These are phyloP conservation scores for Backusella circina DNA, from an alignment of 192 early-diverging fungal species.

Conservation along the genomic window DNA sequence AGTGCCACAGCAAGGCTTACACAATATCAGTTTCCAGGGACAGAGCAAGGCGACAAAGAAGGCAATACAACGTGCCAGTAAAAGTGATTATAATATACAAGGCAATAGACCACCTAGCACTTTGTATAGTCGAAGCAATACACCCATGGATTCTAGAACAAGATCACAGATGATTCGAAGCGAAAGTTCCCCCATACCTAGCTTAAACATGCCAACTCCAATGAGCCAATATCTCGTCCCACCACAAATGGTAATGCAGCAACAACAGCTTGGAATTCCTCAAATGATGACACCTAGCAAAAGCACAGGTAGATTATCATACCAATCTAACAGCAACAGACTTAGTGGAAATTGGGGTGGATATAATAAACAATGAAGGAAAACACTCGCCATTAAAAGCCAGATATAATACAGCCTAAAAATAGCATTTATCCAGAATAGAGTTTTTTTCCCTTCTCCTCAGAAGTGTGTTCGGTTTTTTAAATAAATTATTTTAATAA, in stretches of 20 bases:
- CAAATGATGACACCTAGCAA: neutral
- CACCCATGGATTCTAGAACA: neutral
- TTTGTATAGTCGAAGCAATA: neutral
- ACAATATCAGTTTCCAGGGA: slow-evolving; percentile 31
- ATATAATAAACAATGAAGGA: neutral
- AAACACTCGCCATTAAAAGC: neutral
- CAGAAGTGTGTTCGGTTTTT: slow-evolving; percentile 21
- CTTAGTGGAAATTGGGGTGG: neutral
- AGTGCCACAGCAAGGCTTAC: slow-evolving; percentile 17
- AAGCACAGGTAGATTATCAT: neutral
- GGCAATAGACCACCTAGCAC: neutral
- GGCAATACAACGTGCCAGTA: neutral
- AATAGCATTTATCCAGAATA: neutral
- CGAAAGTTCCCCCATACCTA: slow-evolving; percentile 11
- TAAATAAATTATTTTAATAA: neutral
- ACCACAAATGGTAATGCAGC: neutral
- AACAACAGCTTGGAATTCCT: neutral
- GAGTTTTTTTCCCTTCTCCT: slow-evolving; percentile 8
- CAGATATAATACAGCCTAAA: neutral
- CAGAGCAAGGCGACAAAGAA: neutral
- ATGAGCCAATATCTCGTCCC: neutral
- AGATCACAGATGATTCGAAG: slow-evolving; percentile 20
- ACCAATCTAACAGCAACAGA: neutral
- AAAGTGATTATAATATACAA: slow-evolving; percentile 6
- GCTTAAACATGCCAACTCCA: neutral